Evolutionary conservation across 2,329 filamentous ascomycete genomes (phyloP), one percentile per base, ranked within the genome.

Genomic region (Alternaria sp.): DNA sequence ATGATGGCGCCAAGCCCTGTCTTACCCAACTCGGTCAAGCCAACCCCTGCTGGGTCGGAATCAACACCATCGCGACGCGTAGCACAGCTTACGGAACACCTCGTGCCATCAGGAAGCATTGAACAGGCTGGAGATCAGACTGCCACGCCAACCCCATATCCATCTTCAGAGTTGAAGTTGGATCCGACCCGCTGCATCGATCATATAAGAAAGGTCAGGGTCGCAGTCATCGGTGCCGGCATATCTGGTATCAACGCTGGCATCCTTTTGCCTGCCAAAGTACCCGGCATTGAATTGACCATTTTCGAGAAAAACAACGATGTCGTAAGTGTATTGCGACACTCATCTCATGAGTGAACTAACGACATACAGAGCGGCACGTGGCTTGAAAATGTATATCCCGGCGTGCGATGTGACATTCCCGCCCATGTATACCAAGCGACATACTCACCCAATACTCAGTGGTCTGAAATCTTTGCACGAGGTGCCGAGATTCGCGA

Each of bases 191-290:
- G 65, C 16, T 67, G 49, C 49, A 73, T 78, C 20, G 77, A 79
- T 49, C 66, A 76, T 52, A 66, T 76, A 20, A 66, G 70, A n/a
- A 53, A 64, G 20, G 50, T 78, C 22, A 74, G 83, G 50, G 87
- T 90, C 1, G 86, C 84, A 0, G 83, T 91, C 0, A 85, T 91
- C 32, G 89, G 89, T 2, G 89, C 87, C 9, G 89, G 89, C 0
- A 76, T 91, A 0, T 77, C 87, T 0, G 89, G 89, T 3, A 84
- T 91, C 36, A 84, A 85, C 5, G 87, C 90, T 1, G 90, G 89
- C 0, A 83, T 88, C 8, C 77, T 92, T 9, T 79, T 93, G 1
- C 90, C 90, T 0, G 84, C 81, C 10, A 93, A 93, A 65, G 86
- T 93, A 0, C 90, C 90, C 0, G 84, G 85, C 0, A 85, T 92